phyloP scores from a whole-genome alignment of 345 rosid genomes.

The Lenwebbia sp. region DNA sequence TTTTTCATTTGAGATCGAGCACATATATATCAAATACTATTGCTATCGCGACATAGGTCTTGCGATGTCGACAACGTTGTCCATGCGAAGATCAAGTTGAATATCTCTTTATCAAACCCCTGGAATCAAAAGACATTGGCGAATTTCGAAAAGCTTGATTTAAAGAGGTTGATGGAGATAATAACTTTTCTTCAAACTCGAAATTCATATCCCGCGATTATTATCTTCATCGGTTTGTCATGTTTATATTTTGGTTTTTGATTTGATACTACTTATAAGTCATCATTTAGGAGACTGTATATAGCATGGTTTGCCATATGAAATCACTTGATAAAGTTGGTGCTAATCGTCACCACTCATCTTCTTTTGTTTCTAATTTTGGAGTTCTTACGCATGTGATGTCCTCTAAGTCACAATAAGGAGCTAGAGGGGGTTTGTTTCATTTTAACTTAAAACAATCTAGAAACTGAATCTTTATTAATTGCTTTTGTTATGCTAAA shows the following conservation, averaged over 20 bases:
- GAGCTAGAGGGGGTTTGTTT: neutral
- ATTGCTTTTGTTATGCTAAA: neutral
- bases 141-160: neutral
- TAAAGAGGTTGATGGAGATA: neutral
- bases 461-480: neutral
- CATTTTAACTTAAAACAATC: neutral
- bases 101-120: neutral
- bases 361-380: neutral
- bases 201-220: neutral
- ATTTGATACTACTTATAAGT: neutral
- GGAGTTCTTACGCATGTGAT: neutral
- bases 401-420: neutral
- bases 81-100: neutral
- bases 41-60: neutral
- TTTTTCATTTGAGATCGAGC: neutral
- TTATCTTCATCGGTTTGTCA: neutral
- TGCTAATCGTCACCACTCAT: neutral
- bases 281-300: neutral
- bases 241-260: neutral
- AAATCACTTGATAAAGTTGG: neutral
- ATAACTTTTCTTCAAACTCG: neutral
- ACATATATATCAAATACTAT: neutral
- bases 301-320: neutral
- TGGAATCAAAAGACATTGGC: neutral
- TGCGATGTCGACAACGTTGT: neutral